Evolutionary conservation across 805 yeast species (phyloP), one percentile per base, ranked within the genome.

Genomic region (Saccharomycopsis sp.): DNA sequence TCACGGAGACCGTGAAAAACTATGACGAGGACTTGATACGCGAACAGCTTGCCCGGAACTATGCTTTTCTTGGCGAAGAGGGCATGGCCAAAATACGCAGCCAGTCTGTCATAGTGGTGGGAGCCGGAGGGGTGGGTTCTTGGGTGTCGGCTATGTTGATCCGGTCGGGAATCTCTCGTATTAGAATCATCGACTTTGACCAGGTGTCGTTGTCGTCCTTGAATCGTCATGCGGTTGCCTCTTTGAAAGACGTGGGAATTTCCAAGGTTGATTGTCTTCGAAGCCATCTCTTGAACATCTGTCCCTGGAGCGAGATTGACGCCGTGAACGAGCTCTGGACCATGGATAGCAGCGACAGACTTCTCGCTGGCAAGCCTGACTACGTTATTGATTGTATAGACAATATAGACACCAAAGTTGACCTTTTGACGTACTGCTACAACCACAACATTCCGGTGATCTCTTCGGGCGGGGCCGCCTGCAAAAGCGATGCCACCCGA

Each of bases 111-210:
- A 87, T 92, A 15, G 84, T 82, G 34, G 86, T 83, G 12, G 99
- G 99, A 34, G 94, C 92, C 16, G 99, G 99, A 59, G 99, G 99
- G 59, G 99, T 94, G 47, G 99, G 99, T 1, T 91, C 97, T 0
- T 91, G 97, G 92, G 96, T 86, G 23, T 85, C 87, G 12, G 86
- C 96, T 9, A 89, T 95, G 87, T 77, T 94, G 57, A 87, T 88
- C 1, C 83, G 99, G 66, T 88, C 96, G 16, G 99, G 99, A 15
- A 85, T 91, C 46, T 85, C 87, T 20, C 79, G 81, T 59, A 70
- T 94, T 55, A 79, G 91, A 64, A 78, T 94, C 57, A 83, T 94
- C 56, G 99, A 94, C 71, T 94, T 94, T 68, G 99, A 94, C 71
- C 99, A 94, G 73, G 97, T 94, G 24, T 84, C 97, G 1, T 75